A percentile compares a stretch with the other conserved stretches of the same genome.
Evolutionary conservation across 345 rosid genomes (phyloP).

Genomic region (Lepidium africanum): DNA sequence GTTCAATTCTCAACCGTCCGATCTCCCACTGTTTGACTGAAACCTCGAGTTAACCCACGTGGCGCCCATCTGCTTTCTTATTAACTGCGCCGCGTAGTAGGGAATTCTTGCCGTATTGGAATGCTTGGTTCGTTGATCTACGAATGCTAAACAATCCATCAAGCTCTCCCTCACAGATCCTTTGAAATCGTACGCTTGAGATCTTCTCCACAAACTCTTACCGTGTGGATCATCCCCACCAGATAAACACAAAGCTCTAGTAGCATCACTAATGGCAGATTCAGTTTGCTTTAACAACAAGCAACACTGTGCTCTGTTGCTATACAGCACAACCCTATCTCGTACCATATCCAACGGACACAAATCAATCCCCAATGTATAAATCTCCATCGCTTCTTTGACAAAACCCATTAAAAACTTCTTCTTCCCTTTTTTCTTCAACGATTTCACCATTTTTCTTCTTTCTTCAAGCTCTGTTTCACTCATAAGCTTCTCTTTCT

Average conservation of each 20-base stretch:
- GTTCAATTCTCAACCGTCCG: background rate
- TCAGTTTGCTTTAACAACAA: conserved; percentile 48
- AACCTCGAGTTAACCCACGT: conserved; percentile 43
- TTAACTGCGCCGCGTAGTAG: conserved; percentile 53
- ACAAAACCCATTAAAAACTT: conserved; percentile 46
- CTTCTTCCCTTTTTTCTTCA: conserved; percentile 59
- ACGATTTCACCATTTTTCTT: conserved; percentile 29
- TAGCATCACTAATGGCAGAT: conserved; percentile 64
- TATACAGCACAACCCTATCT: conserved; percentile 63
- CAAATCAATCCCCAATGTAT: conserved; percentile 46
- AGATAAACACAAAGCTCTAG: conserved; percentile 64
- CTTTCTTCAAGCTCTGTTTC: conserved; percentile 47
- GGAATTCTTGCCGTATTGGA: conserved; percentile 37
- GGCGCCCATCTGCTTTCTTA: conserved; percentile 56
- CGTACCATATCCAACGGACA: conserved; percentile 45
- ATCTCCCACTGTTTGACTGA: background rate
- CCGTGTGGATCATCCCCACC: conserved; percentile 33
- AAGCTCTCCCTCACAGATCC: conserved; percentile 67
- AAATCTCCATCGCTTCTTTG: conserved; percentile 37
- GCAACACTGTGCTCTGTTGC: conserved; percentile 76
- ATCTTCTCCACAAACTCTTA: conserved; percentile 90
- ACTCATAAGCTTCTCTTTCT: conserved; percentile 50
- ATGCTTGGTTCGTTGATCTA: conserved; percentile 30
- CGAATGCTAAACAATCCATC: conserved; percentile 65
- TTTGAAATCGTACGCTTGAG: conserved; percentile 74